These are phyloP conservation scores for Trametes cubensis DNA, from an alignment of 768 basidiomycete genomes.

Conservation along the genomic window DNA sequence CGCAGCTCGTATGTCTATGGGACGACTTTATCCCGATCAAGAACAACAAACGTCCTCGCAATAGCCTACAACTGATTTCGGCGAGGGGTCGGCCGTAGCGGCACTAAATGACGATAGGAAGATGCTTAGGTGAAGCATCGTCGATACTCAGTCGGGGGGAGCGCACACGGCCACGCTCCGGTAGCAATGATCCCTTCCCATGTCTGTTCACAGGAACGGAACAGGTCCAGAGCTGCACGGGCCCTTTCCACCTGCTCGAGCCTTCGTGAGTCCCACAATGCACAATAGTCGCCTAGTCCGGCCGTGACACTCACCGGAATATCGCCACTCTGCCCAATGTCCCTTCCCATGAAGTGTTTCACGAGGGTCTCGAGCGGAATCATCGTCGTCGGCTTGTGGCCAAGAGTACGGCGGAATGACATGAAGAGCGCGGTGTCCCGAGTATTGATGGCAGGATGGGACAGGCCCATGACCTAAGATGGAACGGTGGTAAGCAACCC, in stretches of 20 bases:
- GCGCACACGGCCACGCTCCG: constrained; percentile 55
- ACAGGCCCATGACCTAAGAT: constrained; percentile 50
- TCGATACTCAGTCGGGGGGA: constrained; percentile 30
- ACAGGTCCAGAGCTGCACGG: constrained; percentile 54
- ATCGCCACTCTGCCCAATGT: constrained; percentile 42
- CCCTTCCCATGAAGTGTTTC: constrained; percentile 47
- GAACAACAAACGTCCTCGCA: too few relatives aligned
- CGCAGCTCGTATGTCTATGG: neutral
- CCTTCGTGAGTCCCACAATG: constrained; percentile 13
- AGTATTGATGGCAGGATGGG: constrained; percentile 53
- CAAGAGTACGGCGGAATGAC: constrained; percentile 49
- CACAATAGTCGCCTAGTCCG: neutral
- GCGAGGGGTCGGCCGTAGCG: too few relatives aligned
- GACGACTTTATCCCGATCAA: too few relatives aligned
- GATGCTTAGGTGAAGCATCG: constrained; percentile 29
- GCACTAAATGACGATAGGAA: constrained; percentile 1
- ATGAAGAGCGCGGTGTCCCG: constrained; percentile 58
- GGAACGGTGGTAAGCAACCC: constrained; percentile 8
- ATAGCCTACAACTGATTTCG: too few relatives aligned
- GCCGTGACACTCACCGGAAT: constrained; percentile 42
- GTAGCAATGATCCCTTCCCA: constrained; percentile 50
- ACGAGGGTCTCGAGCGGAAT: constrained; percentile 47
- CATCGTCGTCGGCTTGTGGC: constrained; percentile 35
- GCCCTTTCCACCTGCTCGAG: constrained; percentile 46
- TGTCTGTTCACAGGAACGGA: constrained; percentile 50